A percentile compares a stretch with the other conserved stretches of the same genome.
These are phyloP conservation scores for Kwoniella mangroviensis DNA, from an alignment of 768 basidiomycete species.

Conservation along the genomic window DNA sequence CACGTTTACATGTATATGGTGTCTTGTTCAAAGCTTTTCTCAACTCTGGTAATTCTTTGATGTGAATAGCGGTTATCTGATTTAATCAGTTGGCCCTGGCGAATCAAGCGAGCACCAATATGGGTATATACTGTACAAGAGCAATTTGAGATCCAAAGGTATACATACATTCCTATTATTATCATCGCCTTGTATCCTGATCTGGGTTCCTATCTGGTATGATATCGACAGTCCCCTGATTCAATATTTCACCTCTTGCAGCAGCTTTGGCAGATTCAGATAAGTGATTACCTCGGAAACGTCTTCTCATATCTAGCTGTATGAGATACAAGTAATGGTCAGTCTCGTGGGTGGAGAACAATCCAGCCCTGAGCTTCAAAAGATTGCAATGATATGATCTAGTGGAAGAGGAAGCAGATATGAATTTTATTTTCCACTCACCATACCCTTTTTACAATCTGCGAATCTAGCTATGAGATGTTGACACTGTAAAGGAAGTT, in stretches of 20 bases:
- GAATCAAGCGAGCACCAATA: too few relatives aligned
- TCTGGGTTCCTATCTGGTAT: conserved; percentile 17
- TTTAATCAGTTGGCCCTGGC: too few relatives aligned
- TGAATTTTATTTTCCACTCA: conserved; percentile 30
- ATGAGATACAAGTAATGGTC: background rate
- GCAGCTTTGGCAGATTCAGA: conserved; percentile 31
- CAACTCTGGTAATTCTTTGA: too few relatives aligned
- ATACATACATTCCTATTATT: background rate
- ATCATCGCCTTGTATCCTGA: conserved; percentile 2
- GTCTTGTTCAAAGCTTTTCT: too few relatives aligned
- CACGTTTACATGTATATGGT: too few relatives aligned
- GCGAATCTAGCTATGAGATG: conserved; percentile 52
- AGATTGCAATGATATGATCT: background rate
- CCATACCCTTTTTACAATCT: conserved; percentile 57
- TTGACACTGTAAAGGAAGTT: conserved; percentile 54
- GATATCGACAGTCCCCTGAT: conserved; percentile 13
- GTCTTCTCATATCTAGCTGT: conserved; percentile 56
- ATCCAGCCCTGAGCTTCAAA: background rate
- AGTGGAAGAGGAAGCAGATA: background rate
- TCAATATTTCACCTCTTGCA: conserved; percentile 14
- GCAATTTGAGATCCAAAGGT: background rate
- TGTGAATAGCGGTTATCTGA: too few relatives aligned
- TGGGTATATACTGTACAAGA: too few relatives aligned
- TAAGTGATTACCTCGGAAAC: conserved; percentile 56
- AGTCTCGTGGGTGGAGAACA: too few relatives aligned